Evolutionary conservation across 2,329 filamentous ascomycete genomes (phyloP).

Genomic region (Onygena corvina): DNA sequence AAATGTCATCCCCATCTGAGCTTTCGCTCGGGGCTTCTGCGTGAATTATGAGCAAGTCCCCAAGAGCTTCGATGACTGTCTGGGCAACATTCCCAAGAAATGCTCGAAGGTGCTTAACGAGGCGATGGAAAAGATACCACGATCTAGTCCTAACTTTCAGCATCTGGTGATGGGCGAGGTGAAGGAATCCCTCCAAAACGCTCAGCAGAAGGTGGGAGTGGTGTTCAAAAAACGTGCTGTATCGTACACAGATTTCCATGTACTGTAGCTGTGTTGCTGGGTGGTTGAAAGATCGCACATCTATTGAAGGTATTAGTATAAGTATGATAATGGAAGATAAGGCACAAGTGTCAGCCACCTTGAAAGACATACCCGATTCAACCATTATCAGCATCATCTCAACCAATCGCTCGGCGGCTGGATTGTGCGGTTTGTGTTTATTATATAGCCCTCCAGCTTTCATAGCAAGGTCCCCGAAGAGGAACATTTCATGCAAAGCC

Average conservation of each 20-base stretch:
- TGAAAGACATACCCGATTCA: constrained; percentile 59
- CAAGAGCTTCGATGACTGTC: constrained; percentile 79
- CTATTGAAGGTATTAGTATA: too few relatives aligned
- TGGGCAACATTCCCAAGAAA: constrained; percentile 84
- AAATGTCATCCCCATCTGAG: constrained; percentile 78
- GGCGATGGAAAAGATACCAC: constrained; percentile 92
- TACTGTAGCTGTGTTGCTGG: constrained; percentile 90
- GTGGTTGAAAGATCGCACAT: constrained; percentile 73
- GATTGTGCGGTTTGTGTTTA: constrained; percentile 69
- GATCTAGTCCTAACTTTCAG: constrained; percentile 78
- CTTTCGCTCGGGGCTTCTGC: constrained; percentile 72
- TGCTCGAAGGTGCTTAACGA: constrained; percentile 73
- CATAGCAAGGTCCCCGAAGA: constrained; percentile 90
- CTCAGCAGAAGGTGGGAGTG: constrained; percentile 70
- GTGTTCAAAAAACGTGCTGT: constrained; percentile 82
- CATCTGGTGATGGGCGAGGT: constrained; percentile 76
- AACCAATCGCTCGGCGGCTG: constrained; percentile 68
- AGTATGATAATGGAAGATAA: neutral
- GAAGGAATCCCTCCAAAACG: constrained; percentile 83
- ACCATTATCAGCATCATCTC: constrained; percentile 96
- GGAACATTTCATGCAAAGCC: constrained; percentile 85
- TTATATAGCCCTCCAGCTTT: constrained; percentile 74
- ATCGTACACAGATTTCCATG: constrained; percentile 96
- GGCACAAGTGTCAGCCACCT: too few relatives aligned
- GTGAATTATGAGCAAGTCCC: constrained; percentile 77